phyloP scores from a whole-genome alignment of 345 rosid genomes.

The Moringa oleifera region DNA sequence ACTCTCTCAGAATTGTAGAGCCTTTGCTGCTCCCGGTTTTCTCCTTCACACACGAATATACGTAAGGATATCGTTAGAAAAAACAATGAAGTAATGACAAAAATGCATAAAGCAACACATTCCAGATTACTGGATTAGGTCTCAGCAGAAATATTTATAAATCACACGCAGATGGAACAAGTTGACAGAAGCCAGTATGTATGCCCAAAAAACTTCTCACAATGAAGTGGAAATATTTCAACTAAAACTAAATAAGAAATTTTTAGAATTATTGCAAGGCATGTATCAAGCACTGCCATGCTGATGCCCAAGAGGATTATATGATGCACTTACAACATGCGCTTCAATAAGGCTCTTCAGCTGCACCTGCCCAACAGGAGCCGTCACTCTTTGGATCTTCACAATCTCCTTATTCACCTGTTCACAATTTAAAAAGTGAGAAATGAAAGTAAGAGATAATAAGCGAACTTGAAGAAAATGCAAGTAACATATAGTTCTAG shows the following conservation, averaged over 20 bases:
- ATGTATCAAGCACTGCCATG: neutral
- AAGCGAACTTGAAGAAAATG: neutral
- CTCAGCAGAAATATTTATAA: too few relatives aligned
- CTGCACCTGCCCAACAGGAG: slow-evolving; percentile 95
- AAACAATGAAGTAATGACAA: neutral
- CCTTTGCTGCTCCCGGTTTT: slow-evolving; percentile 96
- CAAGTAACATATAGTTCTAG: too few relatives aligned
- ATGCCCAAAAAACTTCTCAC: too few relatives aligned
- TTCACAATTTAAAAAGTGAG: neutral
- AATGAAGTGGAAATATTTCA: too few relatives aligned
- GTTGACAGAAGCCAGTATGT: too few relatives aligned
- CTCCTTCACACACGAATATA: slow-evolving; percentile 39
- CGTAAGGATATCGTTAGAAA: neutral
- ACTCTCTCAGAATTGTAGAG: slow-evolving; percentile 54
- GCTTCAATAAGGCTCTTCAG: slow-evolving; percentile 84
- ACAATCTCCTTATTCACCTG: slow-evolving; percentile 93
- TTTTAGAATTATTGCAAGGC: neutral
- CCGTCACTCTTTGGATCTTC: slow-evolving; percentile 89
- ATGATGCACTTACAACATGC: slow-evolving; percentile 73
- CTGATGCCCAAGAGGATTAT: neutral
- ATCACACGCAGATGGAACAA: too few relatives aligned
- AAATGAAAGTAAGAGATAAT: too few relatives aligned
- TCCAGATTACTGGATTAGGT: too few relatives aligned
- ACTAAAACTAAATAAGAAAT: too few relatives aligned
- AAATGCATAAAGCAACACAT: too few relatives aligned